Percentiles rank a stretch among this genome's conserved stretches.
Evolutionary conservation across 164 flowering plant species (phyloP).

Genomic region (Magnolia kwangsiensis): DNA sequence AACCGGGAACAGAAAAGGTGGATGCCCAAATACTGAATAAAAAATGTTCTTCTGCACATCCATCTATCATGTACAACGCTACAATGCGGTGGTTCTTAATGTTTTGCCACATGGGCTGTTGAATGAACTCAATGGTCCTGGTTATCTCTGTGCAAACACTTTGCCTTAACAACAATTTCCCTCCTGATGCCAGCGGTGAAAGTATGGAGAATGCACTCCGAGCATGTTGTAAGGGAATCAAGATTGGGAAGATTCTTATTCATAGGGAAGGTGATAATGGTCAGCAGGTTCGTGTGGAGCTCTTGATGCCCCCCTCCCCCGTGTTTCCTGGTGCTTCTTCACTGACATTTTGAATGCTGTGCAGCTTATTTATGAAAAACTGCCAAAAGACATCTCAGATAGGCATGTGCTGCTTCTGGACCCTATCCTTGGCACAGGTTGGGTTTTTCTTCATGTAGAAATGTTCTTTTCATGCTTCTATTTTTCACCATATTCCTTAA

Average conservation of each 20-base stretch:
- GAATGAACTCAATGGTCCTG: slow-evolving; percentile 1
- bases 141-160: background rate
- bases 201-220: slow-evolving; percentile 99
- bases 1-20: background rate
- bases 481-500: background rate
- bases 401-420: slow-evolving; percentile 96
- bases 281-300: slow-evolving; percentile 60
- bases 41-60: background rate
- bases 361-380: slow-evolving; percentile 91
- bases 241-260: slow-evolving; percentile 94
- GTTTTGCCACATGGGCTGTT: background rate
- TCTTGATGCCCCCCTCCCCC: background rate
- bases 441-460: slow-evolving; percentile 4
- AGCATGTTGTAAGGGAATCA: slow-evolving; percentile 98
- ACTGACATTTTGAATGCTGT: slow-evolving; percentile 8
- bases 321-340: background rate
- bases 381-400: slow-evolving; percentile 84
- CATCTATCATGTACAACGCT: background rate
- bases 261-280: slow-evolving; percentile 97
- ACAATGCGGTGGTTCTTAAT: background rate
- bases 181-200: slow-evolving; percentile 68
- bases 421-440: slow-evolving; percentile 95
- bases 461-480: background rate
- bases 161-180: background rate
- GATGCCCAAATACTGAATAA: background rate